phyloP scores from a whole-genome alignment of 768 basidiomycete species.

The Cyathus striatus region DNA sequence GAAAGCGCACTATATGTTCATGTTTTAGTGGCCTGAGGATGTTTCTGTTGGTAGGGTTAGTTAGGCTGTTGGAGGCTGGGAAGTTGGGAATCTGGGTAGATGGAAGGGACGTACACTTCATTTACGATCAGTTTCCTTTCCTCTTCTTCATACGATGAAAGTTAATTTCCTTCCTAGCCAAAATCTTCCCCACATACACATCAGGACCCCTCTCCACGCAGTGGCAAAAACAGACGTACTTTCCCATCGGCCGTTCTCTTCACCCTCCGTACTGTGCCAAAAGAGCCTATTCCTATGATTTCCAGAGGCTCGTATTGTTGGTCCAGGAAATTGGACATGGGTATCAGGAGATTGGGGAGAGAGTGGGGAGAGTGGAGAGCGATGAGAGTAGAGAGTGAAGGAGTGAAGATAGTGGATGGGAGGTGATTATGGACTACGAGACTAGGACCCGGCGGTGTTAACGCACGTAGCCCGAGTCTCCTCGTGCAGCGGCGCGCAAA shows the following conservation, averaged over 20 bases:
- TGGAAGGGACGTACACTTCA: slow-evolving; percentile 74
- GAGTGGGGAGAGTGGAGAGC: too few species aligned
- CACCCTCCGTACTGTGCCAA: slow-evolving; percentile 97
- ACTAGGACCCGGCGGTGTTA: too few species aligned
- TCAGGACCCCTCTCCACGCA: slow-evolving; percentile 1
- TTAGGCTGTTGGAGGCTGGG: not conserved
- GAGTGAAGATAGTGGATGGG: too few species aligned
- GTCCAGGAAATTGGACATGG: too few species aligned
- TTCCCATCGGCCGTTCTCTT: slow-evolving; percentile 75
- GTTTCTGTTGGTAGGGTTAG: too few species aligned
- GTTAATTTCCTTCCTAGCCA: slow-evolving; percentile 93
- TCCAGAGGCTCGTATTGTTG: slow-evolving; percentile 86
- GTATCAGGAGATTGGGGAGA: too few species aligned
- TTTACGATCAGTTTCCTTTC: slow-evolving; percentile 93
- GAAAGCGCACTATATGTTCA: slow-evolving; percentile 94
- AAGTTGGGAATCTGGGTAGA: not conserved
- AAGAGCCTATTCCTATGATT: slow-evolving; percentile 94
- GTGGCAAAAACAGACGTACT: slow-evolving; percentile 36
- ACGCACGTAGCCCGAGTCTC: too few species aligned
- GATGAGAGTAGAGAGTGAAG: too few species aligned
- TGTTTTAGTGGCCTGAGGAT: slow-evolving; percentile 95
- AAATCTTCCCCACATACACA: slow-evolving; percentile 41
- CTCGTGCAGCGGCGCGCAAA: too few species aligned
- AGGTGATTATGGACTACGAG: too few species aligned
- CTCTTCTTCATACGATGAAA: slow-evolving; percentile 96